Evolutionary conservation across 1,139 yeast genomes (phyloP), one percentile per base, ranked within the genome.

Genomic region (Kodamaea derodonti): DNA sequence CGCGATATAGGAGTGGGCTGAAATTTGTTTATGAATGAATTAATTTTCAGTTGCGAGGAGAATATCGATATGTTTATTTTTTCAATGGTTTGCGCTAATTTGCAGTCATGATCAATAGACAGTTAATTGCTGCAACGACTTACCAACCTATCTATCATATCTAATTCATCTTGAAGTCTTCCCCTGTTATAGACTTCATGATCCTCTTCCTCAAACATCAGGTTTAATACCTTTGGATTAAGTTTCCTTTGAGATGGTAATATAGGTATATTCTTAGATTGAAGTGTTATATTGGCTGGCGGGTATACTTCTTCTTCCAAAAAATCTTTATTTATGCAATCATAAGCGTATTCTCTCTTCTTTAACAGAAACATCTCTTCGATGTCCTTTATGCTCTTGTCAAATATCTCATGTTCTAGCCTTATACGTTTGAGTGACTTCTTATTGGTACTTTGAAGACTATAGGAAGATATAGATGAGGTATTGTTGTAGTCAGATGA

Each of bases 381-480:
- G 22, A 59, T 57, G 35, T 58, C 64, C 34, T 49, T 47, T 35
- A 60, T 54, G 20, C 60, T 50, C 32, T 54, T 57, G 36, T 56
- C 52, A 35, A 57, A 59, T 29, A 58, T 56, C 39, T 58, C 62
- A 31, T 49, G 45, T 35, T 58, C 64, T 22, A 56, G 43, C 34
- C 43, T 47, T 20, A 55, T 36, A 22, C 64, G 38, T 32, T 57
- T 58, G 36, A 42, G 46, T 2, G 64, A 49, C 37, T 53, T 49
- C 27, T 30, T 30, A 14, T 20, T 15, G 8, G 10, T 27, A 15
- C 17, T 27, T 10, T 15, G 26, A 11, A 34, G 18, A 11, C 30
- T 20, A 18, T 33, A 33, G 9, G 36, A 34, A 3, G 30, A 26
- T 12, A 30, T 30, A 4, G 33, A 25, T 7, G 30, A 29, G 14